Percentiles rank a stretch among this genome's conserved stretches.
These are phyloP conservation scores for Kodamaea jinghongensis DNA, from an alignment of 805 yeast genomes.

Conservation along the genomic window DNA sequence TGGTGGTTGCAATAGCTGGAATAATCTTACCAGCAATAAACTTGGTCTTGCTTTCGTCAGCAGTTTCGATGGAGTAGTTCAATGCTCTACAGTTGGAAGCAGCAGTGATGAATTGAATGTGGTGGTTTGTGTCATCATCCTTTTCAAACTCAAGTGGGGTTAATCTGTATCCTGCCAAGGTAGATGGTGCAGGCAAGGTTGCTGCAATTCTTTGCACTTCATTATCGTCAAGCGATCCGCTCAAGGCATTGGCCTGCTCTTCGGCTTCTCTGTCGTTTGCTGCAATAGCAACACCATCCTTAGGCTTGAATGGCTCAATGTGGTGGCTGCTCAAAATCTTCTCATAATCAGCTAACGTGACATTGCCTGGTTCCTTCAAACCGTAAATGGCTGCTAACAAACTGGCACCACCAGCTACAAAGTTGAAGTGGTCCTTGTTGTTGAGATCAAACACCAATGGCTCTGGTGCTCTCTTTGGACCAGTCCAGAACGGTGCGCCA, in stretches of 20 bases:
- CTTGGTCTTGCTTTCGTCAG: slow-evolving; percentile 87
- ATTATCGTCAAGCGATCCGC: slow-evolving; percentile 52
- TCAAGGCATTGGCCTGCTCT: slow-evolving; percentile 55
- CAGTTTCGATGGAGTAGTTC: slow-evolving; percentile 85
- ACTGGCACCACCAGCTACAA: slow-evolving; percentile 86
- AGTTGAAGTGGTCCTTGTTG: slow-evolving; percentile 75
- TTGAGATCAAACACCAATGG: slow-evolving; percentile 77
- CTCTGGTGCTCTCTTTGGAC: slow-evolving; percentile 93
- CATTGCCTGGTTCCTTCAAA: slow-evolving; percentile 65
- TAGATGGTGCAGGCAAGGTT: slow-evolving; percentile 81
- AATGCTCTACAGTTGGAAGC: slow-evolving; percentile 95
- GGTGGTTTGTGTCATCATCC: slow-evolving; percentile 96
- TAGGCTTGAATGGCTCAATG: slow-evolving; percentile 64
- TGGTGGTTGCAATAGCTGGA: slow-evolving; percentile 98
- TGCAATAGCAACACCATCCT: slow-evolving; percentile 74
- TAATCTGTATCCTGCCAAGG: slow-evolving; percentile 84
- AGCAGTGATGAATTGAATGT: slow-evolving; percentile 92
- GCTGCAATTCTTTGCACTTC: slow-evolving; percentile 69
- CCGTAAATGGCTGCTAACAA: slow-evolving; percentile 90
- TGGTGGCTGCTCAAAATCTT: slow-evolving; percentile 50
- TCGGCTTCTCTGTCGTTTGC: slow-evolving; percentile 86
- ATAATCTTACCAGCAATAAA: slow-evolving; percentile 97
- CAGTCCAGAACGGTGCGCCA: slow-evolving; percentile 97
- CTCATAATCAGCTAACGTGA: slow-evolving; percentile 50
- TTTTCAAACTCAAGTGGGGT: slow-evolving; percentile 94